Base-by-base conservation (phyloP, 176 grass and related monocot genomes). In the Triticum urartu region DNA sequence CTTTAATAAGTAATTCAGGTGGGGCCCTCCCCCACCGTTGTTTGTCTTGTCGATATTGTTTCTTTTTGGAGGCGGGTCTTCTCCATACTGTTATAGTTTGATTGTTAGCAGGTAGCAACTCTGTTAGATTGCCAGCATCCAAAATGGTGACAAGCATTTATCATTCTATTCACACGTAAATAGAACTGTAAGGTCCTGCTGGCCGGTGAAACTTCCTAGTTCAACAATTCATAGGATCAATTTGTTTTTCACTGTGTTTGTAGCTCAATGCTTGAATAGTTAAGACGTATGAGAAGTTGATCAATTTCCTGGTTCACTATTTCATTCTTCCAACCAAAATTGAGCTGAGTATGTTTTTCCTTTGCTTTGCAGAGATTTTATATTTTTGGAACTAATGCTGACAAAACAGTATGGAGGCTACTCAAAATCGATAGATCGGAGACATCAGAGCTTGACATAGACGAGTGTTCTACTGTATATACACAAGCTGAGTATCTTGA, bases 361-460 rank as follows among this genome's bases (percentile, higher is more conserved):
- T 83, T 87, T 87, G 75, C 59, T 25, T 89, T 80, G 43, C 90
- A 98, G 96, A 92, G 72, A 6, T 95, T 95, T 78, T 95, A 92
- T 62, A 67, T 98, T 91, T 79, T 98, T 48, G 96, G 96, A 81
- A 91, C 91, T 86, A 89, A 92, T 56, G 67, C 86, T 88, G 88
- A 86, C 48, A 81, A 66, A 89, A 88, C 87, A 82, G 34, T 79
- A 1, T 95, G 92, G 88, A 95, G 89, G 86, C 78, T 95, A 80
- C 87, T 98, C 45, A 95, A 77, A 86, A 98, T 98, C 43, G 82
- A 94, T 81, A 93, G 90, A 76, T 89, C 52, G 50, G 89, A 94
- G n/a, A 79, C 86, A 70, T 87, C 86, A 40, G 90, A 95, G 61
- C 90, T 98, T 74, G 86, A 92, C 75, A 80, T 98, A 68, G 72